phyloP scores from a whole-genome alignment of 495 filamentous ascomycete species.

The Tuber aestivum region DNA sequence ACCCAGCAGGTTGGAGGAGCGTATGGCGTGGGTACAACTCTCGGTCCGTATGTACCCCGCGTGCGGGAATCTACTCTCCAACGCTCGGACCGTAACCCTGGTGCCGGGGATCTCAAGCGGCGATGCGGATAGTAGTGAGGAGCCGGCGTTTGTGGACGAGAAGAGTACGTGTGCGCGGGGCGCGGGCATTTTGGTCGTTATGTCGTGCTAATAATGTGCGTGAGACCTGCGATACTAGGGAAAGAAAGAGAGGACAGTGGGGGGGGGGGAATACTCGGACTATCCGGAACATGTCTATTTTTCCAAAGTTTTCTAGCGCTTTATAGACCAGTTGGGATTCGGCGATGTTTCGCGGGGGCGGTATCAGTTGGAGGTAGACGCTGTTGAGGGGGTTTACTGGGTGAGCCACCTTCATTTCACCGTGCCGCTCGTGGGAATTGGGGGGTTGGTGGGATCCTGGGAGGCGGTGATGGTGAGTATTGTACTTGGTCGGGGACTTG shows the following conservation, averaged over 20 bases:
- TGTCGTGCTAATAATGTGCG: constrained; percentile 14
- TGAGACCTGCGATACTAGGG: not conserved
- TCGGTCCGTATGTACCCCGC: constrained; percentile 13
- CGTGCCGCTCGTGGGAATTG: not conserved
- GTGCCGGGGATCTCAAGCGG: constrained; percentile 16
- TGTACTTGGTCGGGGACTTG: not conserved
- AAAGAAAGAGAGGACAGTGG: too few species aligned
- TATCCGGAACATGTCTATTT: constrained; percentile 69
- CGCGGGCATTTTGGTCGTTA: constrained; percentile 20
- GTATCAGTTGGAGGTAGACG: constrained; percentile 60
- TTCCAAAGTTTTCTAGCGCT: constrained; percentile 67
- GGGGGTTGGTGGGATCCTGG: not conserved
- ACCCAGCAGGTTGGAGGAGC: constrained; percentile 5
- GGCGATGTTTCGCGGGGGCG: constrained; percentile 56
- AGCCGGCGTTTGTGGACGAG: constrained; percentile 5
- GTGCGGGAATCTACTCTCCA: constrained; percentile 22
- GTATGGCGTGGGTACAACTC: constrained; percentile 8
- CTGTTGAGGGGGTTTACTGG: constrained; percentile 6
- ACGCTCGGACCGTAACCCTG: constrained; percentile 23
- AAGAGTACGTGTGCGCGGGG: constrained; percentile 34
- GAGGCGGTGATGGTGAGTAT: not conserved
- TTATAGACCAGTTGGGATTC: constrained; percentile 68
- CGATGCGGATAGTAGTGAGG: constrained; percentile 18
- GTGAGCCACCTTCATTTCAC: not conserved
- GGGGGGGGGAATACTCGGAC: constrained; percentile 54